Evolutionary conservation across 768 basidiomycete genomes (phyloP).

Genomic region (Clitopilus passeckerianus): DNA sequence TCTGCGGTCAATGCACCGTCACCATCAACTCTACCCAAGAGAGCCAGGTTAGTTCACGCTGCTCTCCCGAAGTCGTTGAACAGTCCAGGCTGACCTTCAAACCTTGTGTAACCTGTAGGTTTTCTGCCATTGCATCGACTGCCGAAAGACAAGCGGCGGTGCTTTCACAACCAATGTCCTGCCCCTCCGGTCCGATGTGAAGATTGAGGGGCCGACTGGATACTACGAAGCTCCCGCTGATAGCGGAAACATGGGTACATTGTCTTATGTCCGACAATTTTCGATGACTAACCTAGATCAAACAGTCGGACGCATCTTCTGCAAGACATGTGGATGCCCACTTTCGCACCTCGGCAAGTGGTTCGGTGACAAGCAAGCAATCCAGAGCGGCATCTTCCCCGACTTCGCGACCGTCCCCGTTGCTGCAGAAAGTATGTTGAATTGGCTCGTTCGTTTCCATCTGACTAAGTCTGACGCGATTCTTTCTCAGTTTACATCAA

Average conservation of each 20-base stretch:
- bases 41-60: slow-evolving; percentile 16
- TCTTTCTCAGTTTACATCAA: slow-evolving; percentile 24
- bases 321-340: slow-evolving; percentile 29
- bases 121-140: slow-evolving; percentile 32
- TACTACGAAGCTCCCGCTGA: slow-evolving; percentile 21
- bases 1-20: slow-evolving; percentile 28
- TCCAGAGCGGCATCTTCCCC: slow-evolving; percentile 32
- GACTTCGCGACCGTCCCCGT: slow-evolving; percentile 24
- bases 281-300: background rate
- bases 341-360: slow-evolving; percentile 25
- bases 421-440: slow-evolving; percentile 22
- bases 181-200: slow-evolving; percentile 24
- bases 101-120: slow-evolving; percentile 13
- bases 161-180: slow-evolving; percentile 34
- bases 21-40: slow-evolving; percentile 16
- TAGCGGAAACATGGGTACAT: slow-evolving; percentile 27
- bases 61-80: background rate
- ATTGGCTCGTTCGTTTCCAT: background rate
- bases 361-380: slow-evolving; percentile 28
- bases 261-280: background rate
- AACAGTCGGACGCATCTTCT: slow-evolving; percentile 32
- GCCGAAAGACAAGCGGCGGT: slow-evolving; percentile 29
- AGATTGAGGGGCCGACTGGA: slow-evolving; percentile 25
- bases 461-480: background rate
- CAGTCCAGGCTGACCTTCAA: background rate